Base-by-base conservation (phyloP, 148 eudicot genomes). In the Vaccinium darrowii region DNA sequence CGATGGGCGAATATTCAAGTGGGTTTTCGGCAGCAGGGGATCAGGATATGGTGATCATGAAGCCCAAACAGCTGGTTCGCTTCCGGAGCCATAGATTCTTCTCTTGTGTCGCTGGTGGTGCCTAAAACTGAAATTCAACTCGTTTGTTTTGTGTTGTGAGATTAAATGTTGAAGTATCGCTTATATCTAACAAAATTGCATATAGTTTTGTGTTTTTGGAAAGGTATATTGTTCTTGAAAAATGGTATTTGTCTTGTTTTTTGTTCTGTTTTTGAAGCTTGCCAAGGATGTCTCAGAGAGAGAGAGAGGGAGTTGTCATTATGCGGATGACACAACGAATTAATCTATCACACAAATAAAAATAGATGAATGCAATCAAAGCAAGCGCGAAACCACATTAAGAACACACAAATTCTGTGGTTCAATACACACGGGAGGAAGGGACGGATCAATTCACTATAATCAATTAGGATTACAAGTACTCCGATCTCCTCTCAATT, bases 51-150 rank as follows among this genome's bases (percentile, higher is more conserved):
- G 78, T 27, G 19, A 43, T 5, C 21, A 54, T 47, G 54, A 84
- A 81, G 83, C 50, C 84, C 36, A 87, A 80, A 76, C 78, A 88
- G 81, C 81, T 91, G 62, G 87, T 87, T 56, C 80, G 93, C 50
- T 88, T 88, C 82, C 79, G 89, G 30, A 91, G 92, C 86, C 93
- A 88, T 65, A 88, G 89, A 49, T 82, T 90, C 85, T 90, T 91
- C 76, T 88, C 92, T 8, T 91, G 93, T 85, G 82, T 90, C 43
- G 87, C 89, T 7, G 91, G 89, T 18, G 91, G 87, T 80, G 88
- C 86, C 69, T 88, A 54, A 86, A 30, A 77, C 15, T 33, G 36
- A 33, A 56, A 76, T 19, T 23, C 36, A 9, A 13, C 3, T 10
- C 58, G 3, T 10, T n/a, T 36, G 12, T 57, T 47, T 18, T 5